Evolutionary conservation across 371 early-diverging fungal genomes (phyloP), one percentile per base, ranked within the genome.

Genomic region (Chytridium lagenaria): DNA sequence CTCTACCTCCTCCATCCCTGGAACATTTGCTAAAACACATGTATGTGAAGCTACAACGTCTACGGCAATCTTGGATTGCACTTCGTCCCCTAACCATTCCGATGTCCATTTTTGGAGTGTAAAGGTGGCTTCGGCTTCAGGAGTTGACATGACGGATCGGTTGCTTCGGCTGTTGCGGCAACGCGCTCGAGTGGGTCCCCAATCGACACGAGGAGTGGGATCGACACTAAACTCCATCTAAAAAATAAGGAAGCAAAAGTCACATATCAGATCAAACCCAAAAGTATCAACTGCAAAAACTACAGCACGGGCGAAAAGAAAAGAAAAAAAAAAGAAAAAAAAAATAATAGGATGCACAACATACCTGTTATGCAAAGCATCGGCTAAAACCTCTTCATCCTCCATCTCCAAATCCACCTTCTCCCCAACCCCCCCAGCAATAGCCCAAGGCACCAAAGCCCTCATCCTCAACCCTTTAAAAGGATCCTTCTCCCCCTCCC

Each of bases 311-410:
- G n/a, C n/a, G n/a, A n/a, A n/a, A n/a, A n/a, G n/a, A n/a, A n/a
- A n/a, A n/a, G n/a, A n/a, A n/a, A n/a, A n/a, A n/a, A n/a, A n/a
- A n/a, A n/a, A n/a, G n/a, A n/a, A n/a, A n/a, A n/a, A n/a, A n/a
- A n/a, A n/a, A n/a, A n/a, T n/a, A n/a, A n/a, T n/a, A n/a, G n/a
- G n/a, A n/a, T n/a, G n/a, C n/a, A n/a, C n/a, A n/a, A n/a, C 57
- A 15, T 57, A 57, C 57, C 26, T 57, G 57, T 57, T 57, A 23
- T 57, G 57, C 57, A 57, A 23, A 22, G 30, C 57, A 57, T 57
- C 57, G 10, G 26, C 57, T 57, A 44, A 44, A 44, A 44, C 19
- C 44, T 57, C 57, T 7, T 57, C 57, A 22, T 57, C 57, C 57
- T 57, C 57, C 7, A 23, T 30, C 57, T 57, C 57, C 7, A 22